These are phyloP conservation scores for Umbelopsis vinacea DNA, from an alignment of 192 early-diverging fungal genomes.

Conservation along the genomic window DNA sequence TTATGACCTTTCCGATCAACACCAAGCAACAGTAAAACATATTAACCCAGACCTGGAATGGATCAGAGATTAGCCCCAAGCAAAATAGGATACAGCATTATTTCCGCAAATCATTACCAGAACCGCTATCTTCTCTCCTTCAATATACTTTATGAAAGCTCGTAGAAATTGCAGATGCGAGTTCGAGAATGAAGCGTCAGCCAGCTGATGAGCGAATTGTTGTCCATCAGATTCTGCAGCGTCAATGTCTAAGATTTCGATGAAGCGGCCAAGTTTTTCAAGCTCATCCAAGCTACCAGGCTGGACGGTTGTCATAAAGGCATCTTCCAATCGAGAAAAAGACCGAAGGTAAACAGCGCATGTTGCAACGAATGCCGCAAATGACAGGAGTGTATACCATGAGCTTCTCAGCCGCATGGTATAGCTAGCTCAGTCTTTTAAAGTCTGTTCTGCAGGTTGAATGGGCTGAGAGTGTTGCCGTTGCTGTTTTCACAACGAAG, in stretches of 20 bases:
- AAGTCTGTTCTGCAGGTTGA: slow-evolving; percentile 59
- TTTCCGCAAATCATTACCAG: slow-evolving; percentile 35
- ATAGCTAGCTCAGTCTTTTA: slow-evolving; percentile 8
- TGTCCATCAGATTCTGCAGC: not conserved
- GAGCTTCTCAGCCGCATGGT: slow-evolving; percentile 25
- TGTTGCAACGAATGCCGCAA: not conserved
- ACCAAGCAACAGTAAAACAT: slow-evolving; percentile 51
- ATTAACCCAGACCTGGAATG: slow-evolving; percentile 47
- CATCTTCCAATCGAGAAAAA: slow-evolving; percentile 1
- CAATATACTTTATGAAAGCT: slow-evolving; percentile 38
- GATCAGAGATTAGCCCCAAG: not conserved
- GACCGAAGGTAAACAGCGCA: slow-evolving; percentile 19
- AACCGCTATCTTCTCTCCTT: slow-evolving; percentile 52
- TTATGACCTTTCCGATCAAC: slow-evolving; percentile 44
- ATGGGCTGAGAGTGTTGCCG: slow-evolving; percentile 89
- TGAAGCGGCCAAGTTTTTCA: slow-evolving; percentile 43
- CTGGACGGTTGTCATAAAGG: slow-evolving; percentile 22
- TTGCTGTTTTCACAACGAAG: not conserved
- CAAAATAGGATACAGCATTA: not conserved
- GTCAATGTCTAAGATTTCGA: slow-evolving; percentile 42
- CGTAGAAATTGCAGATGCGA: slow-evolving; percentile 19
- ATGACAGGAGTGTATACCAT: slow-evolving; percentile 15
- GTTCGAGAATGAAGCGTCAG: slow-evolving; percentile 27
- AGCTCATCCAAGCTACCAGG: slow-evolving; percentile 23
- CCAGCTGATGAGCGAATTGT: slow-evolving; percentile 11